These are phyloP conservation scores for Colletotrichum costaricense DNA, from an alignment of 2,329 filamentous ascomycete genomes.

Conservation along the genomic window DNA sequence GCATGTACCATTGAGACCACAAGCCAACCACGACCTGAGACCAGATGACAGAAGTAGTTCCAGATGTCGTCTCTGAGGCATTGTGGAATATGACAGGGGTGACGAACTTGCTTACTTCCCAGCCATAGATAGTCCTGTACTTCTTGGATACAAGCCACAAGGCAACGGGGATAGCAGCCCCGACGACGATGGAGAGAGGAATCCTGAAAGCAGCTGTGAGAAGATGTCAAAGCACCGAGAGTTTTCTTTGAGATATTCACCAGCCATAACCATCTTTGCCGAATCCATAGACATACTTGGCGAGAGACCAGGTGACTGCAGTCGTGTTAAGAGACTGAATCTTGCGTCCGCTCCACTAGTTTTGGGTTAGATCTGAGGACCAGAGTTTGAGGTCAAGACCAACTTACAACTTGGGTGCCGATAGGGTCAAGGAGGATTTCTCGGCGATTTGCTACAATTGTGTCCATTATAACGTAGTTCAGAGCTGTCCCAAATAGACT, in stretches of 20 bases:
- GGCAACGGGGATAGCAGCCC: conserved; percentile 36
- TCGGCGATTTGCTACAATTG: conserved; percentile 55
- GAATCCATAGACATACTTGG: conserved; percentile 39
- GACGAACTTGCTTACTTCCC: conserved; percentile 30
- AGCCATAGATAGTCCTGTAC: conserved; percentile 31
- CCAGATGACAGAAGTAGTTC: conserved; percentile 34
- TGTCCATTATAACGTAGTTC: conserved; percentile 58
- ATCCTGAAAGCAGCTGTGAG: conserved; percentile 46
- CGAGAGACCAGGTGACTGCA: conserved; percentile 42
- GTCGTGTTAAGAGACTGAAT: conserved; percentile 58
- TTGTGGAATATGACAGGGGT: conserved; percentile 34
- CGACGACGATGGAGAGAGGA: conserved; percentile 52
- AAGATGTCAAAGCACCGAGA: not conserved
- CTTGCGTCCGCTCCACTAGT: conserved; percentile 57
- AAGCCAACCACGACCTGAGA: conserved; percentile 46
- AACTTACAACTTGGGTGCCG: conserved; percentile 32
- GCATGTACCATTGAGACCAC: conserved; percentile 44
- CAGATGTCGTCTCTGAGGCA: conserved; percentile 30
- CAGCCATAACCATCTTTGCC: conserved; percentile 26
- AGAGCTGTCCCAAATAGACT: conserved; percentile 54
- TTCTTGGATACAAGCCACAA: conserved; percentile 26
- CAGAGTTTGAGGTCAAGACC: too few relatives aligned
- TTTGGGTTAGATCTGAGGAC: not conserved
- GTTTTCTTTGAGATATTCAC: not conserved
- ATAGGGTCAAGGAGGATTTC: conserved; percentile 47